Conservation (phyloP, 2,329 filamentous ascomycete genomes). For the Ophiostoma himal-ulmi region DNA sequence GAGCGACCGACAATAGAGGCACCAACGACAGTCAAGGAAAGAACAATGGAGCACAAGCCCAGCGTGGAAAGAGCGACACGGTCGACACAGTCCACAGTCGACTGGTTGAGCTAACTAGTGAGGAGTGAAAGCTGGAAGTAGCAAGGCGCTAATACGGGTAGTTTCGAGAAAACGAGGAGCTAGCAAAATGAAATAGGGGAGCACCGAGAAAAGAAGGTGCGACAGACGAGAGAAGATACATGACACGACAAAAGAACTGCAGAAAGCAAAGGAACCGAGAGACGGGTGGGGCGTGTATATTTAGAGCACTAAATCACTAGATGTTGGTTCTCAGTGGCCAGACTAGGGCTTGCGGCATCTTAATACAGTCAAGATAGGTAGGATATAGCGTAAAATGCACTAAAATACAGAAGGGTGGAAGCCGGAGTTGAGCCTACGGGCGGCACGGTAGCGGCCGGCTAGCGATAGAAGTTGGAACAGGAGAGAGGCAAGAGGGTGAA, state of each 20-base stretch:
- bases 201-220: not conserved
- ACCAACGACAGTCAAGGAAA: not conserved
- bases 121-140: not conserved
- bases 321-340: not conserved
- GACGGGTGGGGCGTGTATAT: not conserved
- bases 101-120: not conserved
- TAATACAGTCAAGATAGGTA: no score
- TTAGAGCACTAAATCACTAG: not conserved
- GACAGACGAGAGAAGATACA: not conserved
- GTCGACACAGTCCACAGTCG: not conserved
- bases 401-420: not conserved
- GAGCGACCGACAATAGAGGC: not conserved
- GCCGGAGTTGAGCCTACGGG: not conserved
- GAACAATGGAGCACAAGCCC: not conserved
- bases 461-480: not conserved
- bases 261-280: conserved; percentile 1
- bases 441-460: not conserved
- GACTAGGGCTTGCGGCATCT: not conserved
- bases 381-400: not conserved
- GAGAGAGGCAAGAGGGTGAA: not conserved
- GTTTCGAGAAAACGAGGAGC: not conserved
- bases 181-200: conserved; percentile 3
- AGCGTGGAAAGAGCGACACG: not conserved
- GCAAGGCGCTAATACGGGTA: not conserved
- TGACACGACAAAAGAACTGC: not conserved